phyloP scores from a whole-genome alignment of 2,329 filamentous ascomycete species.

The Ascosphaera acerosa region DNA sequence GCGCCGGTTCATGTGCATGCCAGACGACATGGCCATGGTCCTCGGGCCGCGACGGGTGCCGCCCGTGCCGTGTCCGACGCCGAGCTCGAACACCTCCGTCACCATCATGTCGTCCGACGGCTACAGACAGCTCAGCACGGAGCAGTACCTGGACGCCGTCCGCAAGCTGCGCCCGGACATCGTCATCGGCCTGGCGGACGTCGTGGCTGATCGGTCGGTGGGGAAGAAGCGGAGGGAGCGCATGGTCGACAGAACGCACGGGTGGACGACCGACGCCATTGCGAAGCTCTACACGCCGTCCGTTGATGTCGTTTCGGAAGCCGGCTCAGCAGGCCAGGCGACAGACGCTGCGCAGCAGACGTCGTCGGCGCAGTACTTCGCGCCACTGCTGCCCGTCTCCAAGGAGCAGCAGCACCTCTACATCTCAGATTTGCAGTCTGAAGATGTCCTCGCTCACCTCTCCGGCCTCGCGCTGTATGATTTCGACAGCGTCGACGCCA shows the following conservation, averaged over 20 bases:
- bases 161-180: constrained; percentile 53
- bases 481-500: constrained; percentile 37
- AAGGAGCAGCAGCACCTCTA: constrained; percentile 58
- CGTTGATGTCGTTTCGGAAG: too few relatives aligned
- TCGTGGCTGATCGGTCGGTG: constrained; percentile 33
- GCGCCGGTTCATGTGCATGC: constrained; percentile 51
- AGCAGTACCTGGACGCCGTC: constrained; percentile 42
- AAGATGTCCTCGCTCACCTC: constrained; percentile 31
- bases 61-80: constrained; percentile 39
- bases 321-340: too few relatives aligned
- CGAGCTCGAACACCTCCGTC: constrained; percentile 45
- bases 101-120: constrained; percentile 70
- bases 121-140: constrained; percentile 43
- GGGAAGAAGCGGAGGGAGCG: constrained; percentile 49
- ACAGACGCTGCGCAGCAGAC: too few relatives aligned
- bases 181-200: constrained; percentile 50
- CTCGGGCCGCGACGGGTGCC: constrained; percentile 56
- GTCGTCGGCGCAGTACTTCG: constrained; percentile 29
- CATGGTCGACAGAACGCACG: constrained; percentile 67
- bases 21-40: constrained; percentile 38
- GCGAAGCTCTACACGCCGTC: constrained; percentile 16
- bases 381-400: constrained; percentile 46
- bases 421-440: constrained; percentile 43
- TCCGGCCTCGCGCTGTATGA: constrained; percentile 59
- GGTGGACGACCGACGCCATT: constrained; percentile 50